Evolutionary conservation across 139 green algal genomes (phyloP).

Genomic region (Edaphochlamys debaryana): DNA sequence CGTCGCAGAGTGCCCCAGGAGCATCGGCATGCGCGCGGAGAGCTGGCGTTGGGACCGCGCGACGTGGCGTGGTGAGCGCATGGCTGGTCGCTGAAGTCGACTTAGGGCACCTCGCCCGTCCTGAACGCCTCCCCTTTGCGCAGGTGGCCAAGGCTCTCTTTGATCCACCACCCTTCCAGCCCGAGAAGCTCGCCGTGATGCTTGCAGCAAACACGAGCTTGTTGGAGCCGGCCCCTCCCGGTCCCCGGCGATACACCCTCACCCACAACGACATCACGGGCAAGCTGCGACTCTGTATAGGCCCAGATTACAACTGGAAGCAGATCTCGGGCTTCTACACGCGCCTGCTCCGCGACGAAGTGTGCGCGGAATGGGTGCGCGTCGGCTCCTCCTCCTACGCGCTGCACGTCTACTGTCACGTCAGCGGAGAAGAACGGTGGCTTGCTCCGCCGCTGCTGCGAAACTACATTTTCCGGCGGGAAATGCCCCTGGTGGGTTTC

Average conservation of each 20-base stretch:
- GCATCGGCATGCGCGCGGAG: neutral
- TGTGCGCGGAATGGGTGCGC: conserved; percentile 83
- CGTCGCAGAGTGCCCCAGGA: neutral
- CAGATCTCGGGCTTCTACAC: conserved; percentile 88
- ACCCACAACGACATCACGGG: conserved; percentile 95
- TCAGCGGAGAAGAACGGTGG: conserved; percentile 88
- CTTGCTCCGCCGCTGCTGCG: conserved; percentile 84
- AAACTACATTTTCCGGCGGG: conserved; percentile 90
- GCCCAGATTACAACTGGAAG: conserved; percentile 76
- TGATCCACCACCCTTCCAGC: conserved; percentile 73
- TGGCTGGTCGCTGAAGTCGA: too few relatives aligned
- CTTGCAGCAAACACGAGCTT: conserved; percentile 34
- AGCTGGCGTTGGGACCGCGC: neutral
- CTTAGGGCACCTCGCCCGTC: too few relatives aligned
- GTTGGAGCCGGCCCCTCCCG: neutral
- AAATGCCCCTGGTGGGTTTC: conserved; percentile 85
- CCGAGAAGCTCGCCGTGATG: conserved; percentile 71
- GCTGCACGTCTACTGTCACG: conserved; percentile 92
- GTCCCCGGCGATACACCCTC: conserved; percentile 82
- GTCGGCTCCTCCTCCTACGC: neutral
- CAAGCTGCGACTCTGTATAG: conserved; percentile 81
- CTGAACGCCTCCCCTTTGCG: too few relatives aligned
- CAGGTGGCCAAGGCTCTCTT: conserved; percentile 60
- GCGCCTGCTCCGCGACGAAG: conserved; percentile 82
- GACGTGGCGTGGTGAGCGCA: neutral